Conservation (phyloP, 83 land plant genomes). For the Thuja plicata region DNA sequence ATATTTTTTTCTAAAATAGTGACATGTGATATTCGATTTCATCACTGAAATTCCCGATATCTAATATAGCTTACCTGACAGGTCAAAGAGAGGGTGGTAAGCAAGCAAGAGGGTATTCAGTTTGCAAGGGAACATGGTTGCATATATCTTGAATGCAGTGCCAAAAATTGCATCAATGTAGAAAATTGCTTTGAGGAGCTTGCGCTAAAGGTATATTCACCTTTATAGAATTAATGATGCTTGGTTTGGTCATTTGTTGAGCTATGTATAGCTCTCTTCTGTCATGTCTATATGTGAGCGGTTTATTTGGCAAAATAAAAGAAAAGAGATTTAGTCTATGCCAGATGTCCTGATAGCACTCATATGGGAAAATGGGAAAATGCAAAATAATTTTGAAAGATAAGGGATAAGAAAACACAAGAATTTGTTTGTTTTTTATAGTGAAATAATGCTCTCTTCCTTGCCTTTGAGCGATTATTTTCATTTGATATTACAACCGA, state of each 20-base stretch:
- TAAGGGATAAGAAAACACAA: not conserved
- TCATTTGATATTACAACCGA: not conserved
- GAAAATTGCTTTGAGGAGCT: slow-evolving; percentile 96
- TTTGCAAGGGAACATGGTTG: slow-evolving; percentile 91
- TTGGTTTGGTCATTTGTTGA: not conserved
- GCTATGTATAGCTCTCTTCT: not conserved
- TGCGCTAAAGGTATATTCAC: slow-evolving; percentile 69
- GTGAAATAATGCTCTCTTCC: not conserved
- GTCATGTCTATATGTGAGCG: not conserved
- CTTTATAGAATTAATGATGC: not conserved
- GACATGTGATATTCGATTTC: not conserved
- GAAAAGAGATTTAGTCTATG: not conserved
- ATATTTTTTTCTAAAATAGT: not conserved
- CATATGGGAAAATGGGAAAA: not conserved
- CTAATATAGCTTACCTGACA: slow-evolving; percentile 22
- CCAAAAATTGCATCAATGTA: slow-evolving; percentile 88
- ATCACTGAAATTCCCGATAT: not conserved
- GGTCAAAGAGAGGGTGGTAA: slow-evolving; percentile 85
- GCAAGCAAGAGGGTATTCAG: slow-evolving; percentile 89
- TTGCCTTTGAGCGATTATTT: not conserved
- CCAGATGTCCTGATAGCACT: not conserved
- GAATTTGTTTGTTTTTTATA: not conserved
- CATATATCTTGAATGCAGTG: slow-evolving; percentile 91
- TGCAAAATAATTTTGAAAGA: not conserved
- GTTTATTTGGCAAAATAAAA: not conserved